Percentiles rank a stretch among this genome's conserved stretches.
Evolutionary conservation across 1,139 yeast species (phyloP).

Genomic region (Geotrichum klebahnii): DNA sequence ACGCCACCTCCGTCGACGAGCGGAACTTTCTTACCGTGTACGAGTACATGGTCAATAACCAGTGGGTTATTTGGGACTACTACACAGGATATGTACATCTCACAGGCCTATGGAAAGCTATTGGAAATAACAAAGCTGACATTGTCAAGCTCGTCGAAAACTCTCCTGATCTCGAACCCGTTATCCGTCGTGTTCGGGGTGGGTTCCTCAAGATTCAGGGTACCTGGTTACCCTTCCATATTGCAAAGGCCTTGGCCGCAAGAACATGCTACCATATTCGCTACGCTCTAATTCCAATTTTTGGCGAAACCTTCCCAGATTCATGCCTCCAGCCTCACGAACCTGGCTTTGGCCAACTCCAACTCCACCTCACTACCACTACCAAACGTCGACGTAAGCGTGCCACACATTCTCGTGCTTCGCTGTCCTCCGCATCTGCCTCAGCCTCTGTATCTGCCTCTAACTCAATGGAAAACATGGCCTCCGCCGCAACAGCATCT

Average conservation of each 20-base stretch:
- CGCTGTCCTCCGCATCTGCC: no score
- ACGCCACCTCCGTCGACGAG: slow-evolving; percentile 70
- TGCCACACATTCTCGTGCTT: no score
- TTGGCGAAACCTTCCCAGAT: slow-evolving; percentile 69
- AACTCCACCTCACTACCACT: slow-evolving; percentile 23
- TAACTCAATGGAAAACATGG: no score
- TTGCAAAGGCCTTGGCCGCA: slow-evolving; percentile 65
- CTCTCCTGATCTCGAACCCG: slow-evolving; percentile 63
- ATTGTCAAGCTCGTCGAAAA: slow-evolving; percentile 62
- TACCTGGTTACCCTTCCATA: slow-evolving; percentile 79
- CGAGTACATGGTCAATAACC: slow-evolving; percentile 61
- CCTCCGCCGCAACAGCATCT: no score
- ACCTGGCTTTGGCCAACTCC: slow-evolving; percentile 65
- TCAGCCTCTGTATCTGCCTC: no score
- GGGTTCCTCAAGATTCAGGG: slow-evolving; percentile 93
- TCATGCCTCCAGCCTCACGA: slow-evolving; percentile 65
- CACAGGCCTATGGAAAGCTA: slow-evolving; percentile 86
- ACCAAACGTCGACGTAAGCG: slow-evolving; percentile 16
- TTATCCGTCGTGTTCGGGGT: slow-evolving; percentile 76
- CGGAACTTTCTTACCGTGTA: slow-evolving; percentile 60
- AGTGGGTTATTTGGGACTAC: slow-evolving; percentile 83
- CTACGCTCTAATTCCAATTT: slow-evolving; percentile 70
- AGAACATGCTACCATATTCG: slow-evolving; percentile 77
- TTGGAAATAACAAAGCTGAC: slow-evolving; percentile 69
- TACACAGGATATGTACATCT: slow-evolving; percentile 83